These are phyloP conservation scores for Blastobotrys proliferans DNA, from an alignment of 1,139 yeast species.

Conservation along the genomic window DNA sequence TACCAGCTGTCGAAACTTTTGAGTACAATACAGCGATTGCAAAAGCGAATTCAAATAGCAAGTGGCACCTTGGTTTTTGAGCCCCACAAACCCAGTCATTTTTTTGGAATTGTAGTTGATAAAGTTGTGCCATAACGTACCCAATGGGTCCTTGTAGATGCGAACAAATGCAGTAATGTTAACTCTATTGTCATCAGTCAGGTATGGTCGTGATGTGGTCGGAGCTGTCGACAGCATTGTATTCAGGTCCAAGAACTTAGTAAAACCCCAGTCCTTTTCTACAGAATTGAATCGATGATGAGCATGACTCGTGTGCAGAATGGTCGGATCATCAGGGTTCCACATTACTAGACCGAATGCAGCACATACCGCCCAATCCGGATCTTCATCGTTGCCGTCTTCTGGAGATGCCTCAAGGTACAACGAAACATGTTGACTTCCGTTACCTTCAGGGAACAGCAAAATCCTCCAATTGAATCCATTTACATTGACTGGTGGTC, in stretches of 20 bases:
- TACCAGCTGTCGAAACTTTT: constrained; percentile 75
- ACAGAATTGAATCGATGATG: constrained; percentile 70
- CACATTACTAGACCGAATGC: constrained; percentile 85
- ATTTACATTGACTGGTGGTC: constrained; percentile 41
- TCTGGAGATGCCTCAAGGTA: constrained; percentile 33
- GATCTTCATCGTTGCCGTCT: constrained; percentile 32
- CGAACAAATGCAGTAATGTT: constrained; percentile 75
- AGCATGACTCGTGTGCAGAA: constrained; percentile 60
- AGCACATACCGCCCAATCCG: constrained; percentile 81
- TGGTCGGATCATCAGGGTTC: constrained; percentile 67
- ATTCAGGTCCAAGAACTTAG: constrained; percentile 55
- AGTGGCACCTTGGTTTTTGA: constrained; percentile 96
- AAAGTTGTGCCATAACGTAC: constrained; percentile 90
- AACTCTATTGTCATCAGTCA: constrained; percentile 55
- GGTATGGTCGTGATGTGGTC: constrained; percentile 25
- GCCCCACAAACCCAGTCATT: constrained; percentile 86
- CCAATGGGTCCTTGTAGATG: constrained; percentile 83
- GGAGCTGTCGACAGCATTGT: constrained; percentile 31
- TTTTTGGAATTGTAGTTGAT: constrained; percentile 80
- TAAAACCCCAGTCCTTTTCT: constrained; percentile 96
- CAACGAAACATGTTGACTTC: constrained; percentile 30
- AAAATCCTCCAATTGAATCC: constrained; percentile 70
- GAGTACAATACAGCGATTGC: constrained; percentile 87
- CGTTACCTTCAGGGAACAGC: constrained; percentile 62
- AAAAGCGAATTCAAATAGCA: constrained; percentile 89